Conservation (phyloP, 768 basidiomycete species). For the Cubamyces sp. region DNA sequence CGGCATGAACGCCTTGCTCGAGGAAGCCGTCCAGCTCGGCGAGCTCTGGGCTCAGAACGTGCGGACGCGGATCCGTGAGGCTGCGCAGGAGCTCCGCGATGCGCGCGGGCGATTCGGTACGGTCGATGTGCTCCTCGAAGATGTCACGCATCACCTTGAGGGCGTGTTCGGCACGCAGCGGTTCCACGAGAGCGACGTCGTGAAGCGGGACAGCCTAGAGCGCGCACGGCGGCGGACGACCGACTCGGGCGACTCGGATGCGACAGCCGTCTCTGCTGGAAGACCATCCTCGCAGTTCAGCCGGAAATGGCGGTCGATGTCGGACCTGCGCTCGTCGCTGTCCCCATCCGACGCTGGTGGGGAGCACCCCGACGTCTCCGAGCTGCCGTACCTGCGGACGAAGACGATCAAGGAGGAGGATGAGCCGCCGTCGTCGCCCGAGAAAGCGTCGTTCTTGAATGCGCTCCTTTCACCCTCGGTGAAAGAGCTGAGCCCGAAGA, state of each 20-base stretch:
- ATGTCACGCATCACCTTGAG: conserved; percentile 48
- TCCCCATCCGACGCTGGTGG: background rate
- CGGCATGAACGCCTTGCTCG: conserved; percentile 49
- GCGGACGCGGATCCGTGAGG: conserved; percentile 57
- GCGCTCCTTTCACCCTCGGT: conserved; percentile 22
- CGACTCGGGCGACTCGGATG: conserved; percentile 70
- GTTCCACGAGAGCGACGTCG: conserved; percentile 1
- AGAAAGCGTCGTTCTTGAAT: conserved; percentile 21
- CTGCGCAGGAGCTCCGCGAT: conserved; percentile 50
- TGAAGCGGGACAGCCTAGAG: conserved; percentile 19
- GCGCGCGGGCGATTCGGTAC: conserved; percentile 50
- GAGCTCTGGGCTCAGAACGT: conserved; percentile 53
- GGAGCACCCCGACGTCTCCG: background rate
- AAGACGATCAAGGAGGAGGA: conserved; percentile 23
- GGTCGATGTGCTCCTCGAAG: conserved; percentile 48
- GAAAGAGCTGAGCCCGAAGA: conserved; percentile 20
- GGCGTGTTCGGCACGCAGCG: conserved; percentile 42
- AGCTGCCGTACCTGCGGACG: conserved; percentile 12
- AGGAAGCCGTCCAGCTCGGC: conserved; percentile 52
- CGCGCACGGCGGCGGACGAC: conserved; percentile 46
- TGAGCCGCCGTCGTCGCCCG: background rate
- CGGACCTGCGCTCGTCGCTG: conserved; percentile 21
- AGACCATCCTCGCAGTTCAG: conserved; percentile 21
- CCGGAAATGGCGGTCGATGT: conserved; percentile 29
- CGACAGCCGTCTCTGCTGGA: conserved; percentile 48